Percentiles rank a stretch among this genome's conserved stretches.
Evolutionary conservation across 768 basidiomycete species (phyloP).

Genomic region (Podaxis sp.): DNA sequence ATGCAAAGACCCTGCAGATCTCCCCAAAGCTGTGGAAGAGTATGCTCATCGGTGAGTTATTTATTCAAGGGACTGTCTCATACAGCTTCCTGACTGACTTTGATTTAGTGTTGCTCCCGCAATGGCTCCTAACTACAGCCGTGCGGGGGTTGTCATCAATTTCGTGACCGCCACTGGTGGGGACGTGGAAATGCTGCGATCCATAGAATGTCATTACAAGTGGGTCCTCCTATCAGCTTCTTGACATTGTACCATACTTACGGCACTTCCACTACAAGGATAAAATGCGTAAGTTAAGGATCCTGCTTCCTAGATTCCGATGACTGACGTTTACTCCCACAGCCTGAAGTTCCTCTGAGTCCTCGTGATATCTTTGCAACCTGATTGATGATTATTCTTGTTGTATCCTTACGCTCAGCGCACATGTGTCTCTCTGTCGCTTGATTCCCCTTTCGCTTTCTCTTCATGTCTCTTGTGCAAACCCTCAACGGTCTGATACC

Average conservation of each 20-base stretch:
- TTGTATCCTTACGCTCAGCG: conserved; percentile 71
- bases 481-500: conserved; percentile 68
- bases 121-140: conserved; percentile 79
- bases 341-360: conserved; percentile 92
- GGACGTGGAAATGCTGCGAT: conserved; percentile 97
- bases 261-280: conserved; percentile 39
- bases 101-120: conserved; percentile 75
- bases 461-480: conserved; percentile 43
- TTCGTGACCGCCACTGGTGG: conserved; percentile 97
- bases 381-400: conserved; percentile 54
- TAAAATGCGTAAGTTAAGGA: conserved; percentile 77
- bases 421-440: conserved; percentile 35
- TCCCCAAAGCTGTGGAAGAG: conserved; percentile 95
- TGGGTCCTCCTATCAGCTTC: conserved; percentile 28
- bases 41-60: conserved; percentile 84
- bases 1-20: conserved; percentile 45
- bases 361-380: conserved; percentile 75
- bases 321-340: conserved; percentile 25
- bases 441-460: conserved; percentile 37
- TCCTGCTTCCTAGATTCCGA: background rate
- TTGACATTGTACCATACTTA: conserved; percentile 3
- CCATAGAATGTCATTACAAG: conserved; percentile 99
- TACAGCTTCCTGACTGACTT: conserved; percentile 12
- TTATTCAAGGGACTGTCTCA: background rate
- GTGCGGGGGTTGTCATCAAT: conserved; percentile 92